These are phyloP conservation scores for Lentinula aciculospora DNA, from an alignment of 768 basidiomycete species.

Conservation along the genomic window DNA sequence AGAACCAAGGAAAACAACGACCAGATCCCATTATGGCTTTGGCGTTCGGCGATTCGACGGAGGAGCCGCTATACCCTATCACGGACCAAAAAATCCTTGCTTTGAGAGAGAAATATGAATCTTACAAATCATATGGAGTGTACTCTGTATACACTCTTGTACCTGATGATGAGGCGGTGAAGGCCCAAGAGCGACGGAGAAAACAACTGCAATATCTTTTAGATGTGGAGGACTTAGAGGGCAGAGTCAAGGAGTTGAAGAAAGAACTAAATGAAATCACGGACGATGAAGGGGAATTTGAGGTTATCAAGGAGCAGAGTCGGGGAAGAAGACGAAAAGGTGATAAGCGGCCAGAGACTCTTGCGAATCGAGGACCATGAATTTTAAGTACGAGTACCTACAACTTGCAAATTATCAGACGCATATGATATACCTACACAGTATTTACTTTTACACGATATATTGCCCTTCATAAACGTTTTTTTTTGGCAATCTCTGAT, in stretches of 20 bases:
- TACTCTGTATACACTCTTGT: background rate
- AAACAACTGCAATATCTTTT: background rate
- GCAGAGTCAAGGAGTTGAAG: background rate
- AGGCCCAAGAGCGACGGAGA: background rate
- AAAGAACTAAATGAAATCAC: background rate
- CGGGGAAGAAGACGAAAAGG: background rate
- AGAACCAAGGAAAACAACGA: background rate
- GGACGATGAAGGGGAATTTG: constrained; percentile 29
- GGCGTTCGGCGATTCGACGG: background rate
- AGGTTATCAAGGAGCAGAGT: constrained; percentile 22
- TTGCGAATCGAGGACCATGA: too few species aligned
- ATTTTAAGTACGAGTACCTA: too few species aligned
- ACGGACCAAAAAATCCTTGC: background rate
- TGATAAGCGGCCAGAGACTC: background rate
- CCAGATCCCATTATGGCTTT: background rate
- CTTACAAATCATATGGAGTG: constrained; percentile 2
- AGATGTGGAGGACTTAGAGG: background rate
- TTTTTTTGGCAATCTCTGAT: too few species aligned
- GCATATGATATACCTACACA: too few species aligned
- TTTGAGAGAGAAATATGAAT: constrained; percentile 1
- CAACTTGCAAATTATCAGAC: too few species aligned
- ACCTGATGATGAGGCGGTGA: background rate
- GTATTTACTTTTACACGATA: too few species aligned
- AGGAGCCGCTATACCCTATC: background rate
- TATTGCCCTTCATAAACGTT: too few species aligned